phyloP scores from a whole-genome alignment of 148 eudicot genomes.

The Spergularia marina region DNA sequence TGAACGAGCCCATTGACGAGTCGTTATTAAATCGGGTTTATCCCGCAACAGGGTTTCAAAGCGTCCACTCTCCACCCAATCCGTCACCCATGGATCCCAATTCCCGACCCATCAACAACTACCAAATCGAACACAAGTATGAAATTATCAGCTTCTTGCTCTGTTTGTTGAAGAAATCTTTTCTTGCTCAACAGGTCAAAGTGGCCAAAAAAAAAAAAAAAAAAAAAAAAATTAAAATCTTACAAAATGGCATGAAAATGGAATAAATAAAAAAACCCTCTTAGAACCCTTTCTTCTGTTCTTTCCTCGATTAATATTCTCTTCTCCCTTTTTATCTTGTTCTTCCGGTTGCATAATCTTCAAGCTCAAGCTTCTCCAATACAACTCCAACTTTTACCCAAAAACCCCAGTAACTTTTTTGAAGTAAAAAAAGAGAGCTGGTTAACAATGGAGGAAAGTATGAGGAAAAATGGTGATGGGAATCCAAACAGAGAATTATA shows the following conservation, averaged over 20 bases:
- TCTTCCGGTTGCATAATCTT: background rate
- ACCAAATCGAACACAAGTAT: too few species aligned
- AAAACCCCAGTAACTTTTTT: background rate
- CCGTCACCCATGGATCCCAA: too few species aligned
- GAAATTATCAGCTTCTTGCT: too few species aligned
- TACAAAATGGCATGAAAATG: background rate
- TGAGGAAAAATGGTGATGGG: slow-evolving; percentile 14
- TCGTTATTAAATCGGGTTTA: too few species aligned
- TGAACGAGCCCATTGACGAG: too few species aligned
- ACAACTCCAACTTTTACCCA: too few species aligned
- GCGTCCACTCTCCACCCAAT: too few species aligned
- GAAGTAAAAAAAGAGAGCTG: background rate
- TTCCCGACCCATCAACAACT: too few species aligned
- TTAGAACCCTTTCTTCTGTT: slow-evolving; percentile 27
- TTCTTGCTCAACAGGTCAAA: slow-evolving; percentile 9
- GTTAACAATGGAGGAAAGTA: slow-evolving; percentile 38
- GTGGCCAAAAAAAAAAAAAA: background rate
- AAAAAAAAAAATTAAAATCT: background rate
- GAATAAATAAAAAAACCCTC: slow-evolving; percentile 25
- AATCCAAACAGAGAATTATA: slow-evolving; percentile 61
- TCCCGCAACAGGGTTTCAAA: too few species aligned
- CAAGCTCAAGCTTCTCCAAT: slow-evolving; percentile 1
- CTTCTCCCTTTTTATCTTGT: background rate
- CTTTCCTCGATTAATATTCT: background rate
- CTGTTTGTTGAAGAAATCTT: background rate